A percentile compares a stretch with the other conserved stretches of the same genome.
Evolutionary conservation across 2,329 filamentous ascomycete species (phyloP).

Genomic region (Colletotrichum costaricense): DNA sequence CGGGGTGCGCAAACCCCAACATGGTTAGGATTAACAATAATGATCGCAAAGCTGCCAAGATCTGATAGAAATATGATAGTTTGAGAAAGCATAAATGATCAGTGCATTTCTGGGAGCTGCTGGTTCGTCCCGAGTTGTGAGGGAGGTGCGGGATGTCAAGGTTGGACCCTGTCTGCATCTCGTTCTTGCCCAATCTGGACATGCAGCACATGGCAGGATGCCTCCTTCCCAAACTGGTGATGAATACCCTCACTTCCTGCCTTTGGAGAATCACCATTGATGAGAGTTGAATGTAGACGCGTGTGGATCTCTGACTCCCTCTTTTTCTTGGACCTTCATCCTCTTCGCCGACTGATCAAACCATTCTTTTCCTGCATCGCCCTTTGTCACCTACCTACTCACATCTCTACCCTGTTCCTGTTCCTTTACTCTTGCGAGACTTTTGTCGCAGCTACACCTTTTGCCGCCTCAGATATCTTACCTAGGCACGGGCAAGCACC

Average conservation of each 20-base stretch:
- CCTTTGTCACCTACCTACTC: neutral
- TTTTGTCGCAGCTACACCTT: neutral
- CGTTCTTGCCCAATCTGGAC: conserved; percentile 2
- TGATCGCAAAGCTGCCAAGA: neutral
- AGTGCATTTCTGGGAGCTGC: neutral
- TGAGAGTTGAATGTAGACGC: neutral
- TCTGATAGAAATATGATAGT: neutral
- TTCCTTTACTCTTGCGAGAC: neutral
- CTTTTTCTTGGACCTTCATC: too few relatives aligned
- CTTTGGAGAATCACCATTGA: neutral
- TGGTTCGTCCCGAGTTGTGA: conserved; percentile 30
- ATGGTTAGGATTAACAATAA: neutral
- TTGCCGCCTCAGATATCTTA: neutral
- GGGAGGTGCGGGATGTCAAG: conserved; percentile 22
- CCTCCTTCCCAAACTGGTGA: neutral
- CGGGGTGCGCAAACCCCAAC: neutral
- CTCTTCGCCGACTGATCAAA: too few relatives aligned
- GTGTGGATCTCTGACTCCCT: neutral
- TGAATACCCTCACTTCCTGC: conserved; percentile 7
- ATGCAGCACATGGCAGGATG: neutral
- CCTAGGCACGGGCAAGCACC: neutral
- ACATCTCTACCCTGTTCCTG: neutral
- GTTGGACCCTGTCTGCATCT: conserved; percentile 5
- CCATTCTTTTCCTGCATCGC: neutral
- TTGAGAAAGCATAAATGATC: neutral